Base-by-base conservation (phyloP, 148 eudicot species). In the Pouteria glomerata region DNA sequence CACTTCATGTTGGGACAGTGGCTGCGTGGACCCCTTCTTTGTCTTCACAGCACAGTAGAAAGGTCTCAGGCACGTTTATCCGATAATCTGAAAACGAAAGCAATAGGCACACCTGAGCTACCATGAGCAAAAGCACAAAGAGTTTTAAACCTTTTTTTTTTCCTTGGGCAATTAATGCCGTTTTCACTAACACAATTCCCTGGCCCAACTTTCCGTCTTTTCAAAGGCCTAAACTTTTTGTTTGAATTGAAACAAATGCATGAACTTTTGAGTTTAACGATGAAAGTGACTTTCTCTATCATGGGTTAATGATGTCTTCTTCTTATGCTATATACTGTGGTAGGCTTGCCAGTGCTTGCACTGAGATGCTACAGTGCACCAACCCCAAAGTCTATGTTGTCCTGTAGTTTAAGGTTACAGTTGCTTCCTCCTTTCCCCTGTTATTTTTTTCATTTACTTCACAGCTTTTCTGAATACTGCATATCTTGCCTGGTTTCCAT, bases 201-300 rank as follows among this genome's bases (percentile, higher is more conserved):
- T 10, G 7, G 15, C n/a, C 30, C 16, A 16, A 39, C 73, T 69
- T 56, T 69, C 73, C 63, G 51, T 6, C 45, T 48, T 19, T 69
- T 53, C 31, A 24, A 24, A 31, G 13, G 21, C 30, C 26, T 23
- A 35, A 37, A 14, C 23, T 3, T 69, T 55, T 69, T 52, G 50
- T 14, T 53, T 56, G 45, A 16, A 55, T 35, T 69, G 27, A 53
- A 35, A 24, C n/a, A 34, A 13, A 69, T 37, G 23, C 50, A 55
- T 33, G 58, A 31, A 31, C 23, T 66, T 66, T 66, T 45, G 56
- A 66, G 69, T 42, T 15, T 29, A 44, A 66, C 69, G 53, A 66
- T 47, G 52, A 45, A 66, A 66, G 69, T 66, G 69, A 42, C 34
- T 47, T 45, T 29, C 69, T 66, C 53, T 66, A 66, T 66, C 48